Conservation (phyloP, 2,329 filamentous ascomycete species). For the Tricladium varicosporioides region DNA sequence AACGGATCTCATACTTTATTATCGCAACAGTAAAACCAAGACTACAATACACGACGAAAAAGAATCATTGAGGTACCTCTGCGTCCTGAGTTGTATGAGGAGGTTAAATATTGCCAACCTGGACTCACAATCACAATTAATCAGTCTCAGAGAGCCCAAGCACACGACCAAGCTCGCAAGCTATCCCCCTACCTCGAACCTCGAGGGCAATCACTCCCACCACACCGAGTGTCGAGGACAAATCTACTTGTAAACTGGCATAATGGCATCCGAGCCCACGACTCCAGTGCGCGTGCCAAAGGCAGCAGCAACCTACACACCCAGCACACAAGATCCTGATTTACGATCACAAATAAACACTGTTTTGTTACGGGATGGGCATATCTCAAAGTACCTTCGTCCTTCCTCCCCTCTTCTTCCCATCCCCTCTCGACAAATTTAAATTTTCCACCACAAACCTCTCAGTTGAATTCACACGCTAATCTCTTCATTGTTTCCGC, state of each 20-base stretch:
- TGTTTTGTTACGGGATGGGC: slow-evolving; percentile 55
- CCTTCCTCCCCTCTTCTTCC: too few relatives aligned
- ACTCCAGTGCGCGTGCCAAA: slow-evolving; percentile 60
- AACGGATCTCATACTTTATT: too few relatives aligned
- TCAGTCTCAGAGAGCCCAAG: neutral
- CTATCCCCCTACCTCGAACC: neutral
- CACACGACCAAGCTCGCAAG: neutral
- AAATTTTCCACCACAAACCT: too few relatives aligned
- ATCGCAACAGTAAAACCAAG: too few relatives aligned
- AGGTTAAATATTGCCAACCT: too few relatives aligned
- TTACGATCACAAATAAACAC: slow-evolving; percentile 62
- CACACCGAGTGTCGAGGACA: too few relatives aligned
- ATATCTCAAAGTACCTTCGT: slow-evolving; percentile 51
- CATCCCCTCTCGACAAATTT: too few relatives aligned
- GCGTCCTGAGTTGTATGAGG: too few relatives aligned
- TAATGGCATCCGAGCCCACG: slow-evolving; percentile 29
- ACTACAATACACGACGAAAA: too few relatives aligned
- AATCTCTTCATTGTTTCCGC: neutral
- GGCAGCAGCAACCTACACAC: slow-evolving; percentile 54
- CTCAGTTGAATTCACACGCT: too few relatives aligned
- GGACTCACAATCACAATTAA: neutral
- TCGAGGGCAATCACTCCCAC: neutral
- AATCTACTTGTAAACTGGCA: neutral
- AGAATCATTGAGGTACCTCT: too few relatives aligned
- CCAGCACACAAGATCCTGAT: slow-evolving; percentile 60